These are phyloP conservation scores for Trichosanthes truncata DNA, from an alignment of 306 rosid genomes.

Conservation along the genomic window DNA sequence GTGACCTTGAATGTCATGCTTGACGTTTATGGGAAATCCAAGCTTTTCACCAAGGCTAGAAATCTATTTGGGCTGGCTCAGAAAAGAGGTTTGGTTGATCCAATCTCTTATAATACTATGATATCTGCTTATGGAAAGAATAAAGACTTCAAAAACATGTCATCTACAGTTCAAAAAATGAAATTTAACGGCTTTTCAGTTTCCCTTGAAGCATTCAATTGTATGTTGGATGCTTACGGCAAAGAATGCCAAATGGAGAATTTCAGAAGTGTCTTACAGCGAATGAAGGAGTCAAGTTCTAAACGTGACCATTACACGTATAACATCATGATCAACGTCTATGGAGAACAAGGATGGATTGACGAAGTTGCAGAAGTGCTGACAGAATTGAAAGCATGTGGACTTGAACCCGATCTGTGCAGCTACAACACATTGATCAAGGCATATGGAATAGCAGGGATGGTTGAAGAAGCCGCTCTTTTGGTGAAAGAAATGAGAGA, in stretches of 20 bases:
- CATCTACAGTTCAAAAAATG: constrained; percentile 50
- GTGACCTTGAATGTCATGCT: constrained; percentile 73
- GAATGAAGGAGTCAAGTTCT: constrained; percentile 57
- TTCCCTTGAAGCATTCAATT: constrained; percentile 83
- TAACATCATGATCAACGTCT: constrained; percentile 79
- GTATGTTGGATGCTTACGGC: constrained; percentile 87
- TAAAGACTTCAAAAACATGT: constrained; percentile 63
- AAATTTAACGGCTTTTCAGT: constrained; percentile 74
- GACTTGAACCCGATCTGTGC: constrained; percentile 63
- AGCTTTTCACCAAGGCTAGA: constrained; percentile 64
- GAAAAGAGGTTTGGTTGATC: constrained; percentile 63
- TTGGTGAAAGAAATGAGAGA: constrained; percentile 82
- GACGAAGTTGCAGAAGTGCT: constrained; percentile 57
- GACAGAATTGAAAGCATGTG: constrained; percentile 54
- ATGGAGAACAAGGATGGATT: constrained; percentile 90
- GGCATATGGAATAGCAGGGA: constrained; percentile 88
- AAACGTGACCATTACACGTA: constrained; percentile 67
- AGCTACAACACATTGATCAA: constrained; percentile 88
- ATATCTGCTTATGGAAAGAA: constrained; percentile 69
- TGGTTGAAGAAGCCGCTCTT: constrained; percentile 80
- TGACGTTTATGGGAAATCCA: constrained; percentile 68
- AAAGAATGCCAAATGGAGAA: constrained; percentile 65
- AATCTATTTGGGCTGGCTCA: constrained; percentile 63
- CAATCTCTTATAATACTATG: constrained; percentile 73
- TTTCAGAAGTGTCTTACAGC: constrained; percentile 51